Percentiles rank a stretch among this genome's conserved stretches.
Conservation (phyloP, 192 early-diverging fungal species). For the Lobosporangium transversale region DNA sequence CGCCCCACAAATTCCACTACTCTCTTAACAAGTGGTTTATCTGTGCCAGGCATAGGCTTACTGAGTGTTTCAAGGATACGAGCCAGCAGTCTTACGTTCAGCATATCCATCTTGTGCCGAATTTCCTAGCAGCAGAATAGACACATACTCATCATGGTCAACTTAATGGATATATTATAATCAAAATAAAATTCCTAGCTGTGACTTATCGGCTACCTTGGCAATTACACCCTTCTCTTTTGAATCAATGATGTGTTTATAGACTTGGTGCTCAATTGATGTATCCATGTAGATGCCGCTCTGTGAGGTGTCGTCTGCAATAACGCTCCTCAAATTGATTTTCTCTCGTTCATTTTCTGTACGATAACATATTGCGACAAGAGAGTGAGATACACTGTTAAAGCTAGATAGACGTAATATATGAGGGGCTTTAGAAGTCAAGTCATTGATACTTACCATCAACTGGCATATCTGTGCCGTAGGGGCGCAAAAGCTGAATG, state of each 20-base stretch:
- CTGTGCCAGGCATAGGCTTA: constrained; percentile 13
- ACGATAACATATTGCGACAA: not conserved
- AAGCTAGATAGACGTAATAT: too few species aligned
- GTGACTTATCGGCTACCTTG: constrained; percentile 56
- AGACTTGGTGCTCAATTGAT: constrained; percentile 73
- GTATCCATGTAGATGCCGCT: constrained; percentile 65
- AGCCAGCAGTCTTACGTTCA: constrained; percentile 59
- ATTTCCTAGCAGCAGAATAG: constrained; percentile 42
- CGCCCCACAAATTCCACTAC: constrained; percentile 71
- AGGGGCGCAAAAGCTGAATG: constrained; percentile 56
- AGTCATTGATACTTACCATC: too few species aligned
- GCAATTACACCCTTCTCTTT: constrained; percentile 64
- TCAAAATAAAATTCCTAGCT: too few species aligned
- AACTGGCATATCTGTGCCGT: constrained; percentile 11
- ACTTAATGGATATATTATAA: too few species aligned
- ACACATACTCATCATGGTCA: too few species aligned
- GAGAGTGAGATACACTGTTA: too few species aligned
- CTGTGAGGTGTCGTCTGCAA: constrained; percentile 28
- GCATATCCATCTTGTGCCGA: constrained; percentile 57
- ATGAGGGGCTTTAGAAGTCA: too few species aligned
- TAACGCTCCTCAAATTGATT: constrained; percentile 27
- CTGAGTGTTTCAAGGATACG: constrained; percentile 57
- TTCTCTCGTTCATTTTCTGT: constrained; percentile 20
- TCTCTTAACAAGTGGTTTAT: constrained; percentile 47
- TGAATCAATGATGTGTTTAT: constrained; percentile 59